Base-by-base conservation (phyloP, 2,329 filamentous ascomycete genomes). In the Niveomyces coronatus region DNA sequence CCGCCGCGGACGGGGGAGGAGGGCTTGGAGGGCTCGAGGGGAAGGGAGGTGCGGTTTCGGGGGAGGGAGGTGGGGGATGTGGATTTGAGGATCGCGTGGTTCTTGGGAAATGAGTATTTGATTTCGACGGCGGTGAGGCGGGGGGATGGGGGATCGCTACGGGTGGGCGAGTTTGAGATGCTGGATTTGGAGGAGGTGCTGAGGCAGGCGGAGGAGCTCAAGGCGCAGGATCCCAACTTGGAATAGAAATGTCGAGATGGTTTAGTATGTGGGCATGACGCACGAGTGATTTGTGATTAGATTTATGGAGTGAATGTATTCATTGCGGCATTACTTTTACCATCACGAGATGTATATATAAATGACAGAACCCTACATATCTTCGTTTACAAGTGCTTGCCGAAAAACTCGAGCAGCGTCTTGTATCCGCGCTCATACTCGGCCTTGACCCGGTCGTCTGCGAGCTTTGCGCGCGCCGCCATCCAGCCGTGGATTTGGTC, bases 401-500 rank as follows among this genome's bases (percentile, higher is more conserved):
- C 56, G 45, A 79, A 72, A 58, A 80, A 81, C 32, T 64, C 57
- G 28, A 79, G 50, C 15, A 79, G 61, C 13, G 66, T 70, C 62
- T 72, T 66, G 58, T 76, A 82, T 3, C 74, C 76, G 32, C 78
- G 68, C 32, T 65, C 63, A 45, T 78, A 79, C 60, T 79, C 79
- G 46, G 71, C 68, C 56, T 70, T 73, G 51, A 76, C 70, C 29
- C 65, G 67, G 34, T 65, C 59, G 32, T 79, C 62, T 23, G 66
- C 62, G 20, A 84, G 60, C 50, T 82, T 62, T 0, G 71, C 66
- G 18, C 79, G 70, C 1, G 80, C 79, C 2, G 74, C 76, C 80
- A 84, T 85, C 78, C 79, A 85, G 31, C 80, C 80, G 57, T 85
- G 80, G 52, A 78, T 69, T 67, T 82, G 79, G 50, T 76, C 76